Evolutionary conservation across 106 monocot genomes (phyloP).

Genomic region (Triglochin maritima): DNA sequence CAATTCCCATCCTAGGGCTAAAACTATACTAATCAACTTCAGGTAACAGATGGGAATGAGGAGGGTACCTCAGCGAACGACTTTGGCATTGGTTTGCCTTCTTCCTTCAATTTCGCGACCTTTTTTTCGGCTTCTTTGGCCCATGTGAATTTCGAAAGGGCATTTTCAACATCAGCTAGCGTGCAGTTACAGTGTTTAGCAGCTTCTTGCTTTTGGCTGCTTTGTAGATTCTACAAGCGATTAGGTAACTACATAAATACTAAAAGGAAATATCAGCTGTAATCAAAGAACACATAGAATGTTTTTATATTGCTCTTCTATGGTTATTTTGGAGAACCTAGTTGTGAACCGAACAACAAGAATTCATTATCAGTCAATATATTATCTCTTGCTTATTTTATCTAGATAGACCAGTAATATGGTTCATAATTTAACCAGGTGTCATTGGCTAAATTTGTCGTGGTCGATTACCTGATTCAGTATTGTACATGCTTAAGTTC

Average conservation of each 20-base stretch:
- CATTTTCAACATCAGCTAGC: conserved; percentile 78
- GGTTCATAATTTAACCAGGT: too few species aligned
- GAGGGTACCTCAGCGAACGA: conserved; percentile 67
- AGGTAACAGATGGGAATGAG: neutral
- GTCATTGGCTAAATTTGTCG: too few species aligned
- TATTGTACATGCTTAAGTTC: too few species aligned
- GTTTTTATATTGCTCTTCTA: neutral
- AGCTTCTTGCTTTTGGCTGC: conserved; percentile 73
- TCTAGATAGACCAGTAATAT: too few species aligned
- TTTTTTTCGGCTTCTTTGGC: conserved; percentile 92
- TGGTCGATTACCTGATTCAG: too few species aligned
- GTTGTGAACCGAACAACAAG: too few species aligned
- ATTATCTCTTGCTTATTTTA: too few species aligned
- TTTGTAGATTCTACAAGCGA: conserved; percentile 55
- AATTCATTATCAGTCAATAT: too few species aligned
- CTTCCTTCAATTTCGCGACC: conserved; percentile 80
- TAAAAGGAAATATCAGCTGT: neutral
- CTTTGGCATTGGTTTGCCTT: conserved; percentile 89
- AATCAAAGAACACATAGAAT: neutral
- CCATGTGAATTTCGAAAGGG: conserved; percentile 80
- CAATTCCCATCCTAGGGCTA: neutral
- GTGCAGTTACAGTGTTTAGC: conserved; percentile 87
- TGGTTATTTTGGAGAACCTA: too few species aligned
- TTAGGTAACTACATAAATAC: neutral
- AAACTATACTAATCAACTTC: neutral